Evolutionary conservation across 352 stramenopile species (phyloP).

Genomic region (Pythium plurisporium): DNA sequence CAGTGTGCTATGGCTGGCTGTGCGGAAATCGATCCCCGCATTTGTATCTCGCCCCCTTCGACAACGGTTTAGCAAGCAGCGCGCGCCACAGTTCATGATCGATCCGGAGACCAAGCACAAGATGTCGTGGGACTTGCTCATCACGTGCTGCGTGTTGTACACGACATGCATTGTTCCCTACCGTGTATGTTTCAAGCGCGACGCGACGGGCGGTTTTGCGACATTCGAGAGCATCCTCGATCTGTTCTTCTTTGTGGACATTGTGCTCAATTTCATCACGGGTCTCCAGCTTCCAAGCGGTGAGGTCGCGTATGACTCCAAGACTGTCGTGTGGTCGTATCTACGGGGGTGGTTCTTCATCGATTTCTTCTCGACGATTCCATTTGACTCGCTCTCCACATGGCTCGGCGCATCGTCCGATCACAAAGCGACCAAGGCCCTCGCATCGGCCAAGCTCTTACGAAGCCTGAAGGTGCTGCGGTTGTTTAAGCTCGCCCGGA

Average conservation of each 20-base stretch:
- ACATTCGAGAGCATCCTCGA: constrained; percentile 62
- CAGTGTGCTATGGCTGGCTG: constrained; percentile 39
- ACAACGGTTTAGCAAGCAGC: constrained; percentile 27
- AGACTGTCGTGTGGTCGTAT: constrained; percentile 49
- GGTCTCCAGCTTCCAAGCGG: constrained; percentile 56
- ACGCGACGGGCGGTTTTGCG: constrained; percentile 45
- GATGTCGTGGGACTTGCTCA: constrained; percentile 58
- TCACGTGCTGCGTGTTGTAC: constrained; percentile 68
- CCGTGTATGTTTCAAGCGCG: constrained; percentile 68
- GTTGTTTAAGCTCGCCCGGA: constrained; percentile 86
- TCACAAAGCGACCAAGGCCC: constrained; percentile 29
- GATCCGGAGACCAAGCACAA: constrained; percentile 55
- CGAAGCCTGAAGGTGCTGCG: constrained; percentile 81
- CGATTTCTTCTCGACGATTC: constrained; percentile 83
- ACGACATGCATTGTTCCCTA: constrained; percentile 73
- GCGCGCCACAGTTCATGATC: constrained; percentile 49
- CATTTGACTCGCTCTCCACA: constrained; percentile 55
- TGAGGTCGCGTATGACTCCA: constrained; percentile 54
- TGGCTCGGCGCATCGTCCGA: constrained; percentile 25
- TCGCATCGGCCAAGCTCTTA: constrained; percentile 73
- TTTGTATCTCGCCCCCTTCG: constrained; percentile 32
- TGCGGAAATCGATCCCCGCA: constrained; percentile 51
- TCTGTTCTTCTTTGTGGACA: constrained; percentile 65
- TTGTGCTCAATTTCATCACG: constrained; percentile 78
- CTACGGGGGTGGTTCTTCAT: constrained; percentile 77